phyloP scores from a whole-genome alignment of 306 rosid species.

The Lathyrus oleraceus region DNA sequence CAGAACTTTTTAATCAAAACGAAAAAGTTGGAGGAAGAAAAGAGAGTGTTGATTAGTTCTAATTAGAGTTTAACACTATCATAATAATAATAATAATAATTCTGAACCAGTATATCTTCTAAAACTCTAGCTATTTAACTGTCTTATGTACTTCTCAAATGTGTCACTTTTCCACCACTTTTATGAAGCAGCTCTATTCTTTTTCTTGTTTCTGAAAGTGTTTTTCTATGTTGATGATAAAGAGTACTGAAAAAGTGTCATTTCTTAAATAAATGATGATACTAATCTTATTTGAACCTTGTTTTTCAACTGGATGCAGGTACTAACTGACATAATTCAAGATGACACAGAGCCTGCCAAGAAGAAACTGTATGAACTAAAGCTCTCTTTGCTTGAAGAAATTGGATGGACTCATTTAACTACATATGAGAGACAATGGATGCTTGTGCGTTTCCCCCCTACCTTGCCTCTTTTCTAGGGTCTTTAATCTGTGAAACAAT shows the following conservation, averaged over 20 bases:
- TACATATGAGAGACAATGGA: constrained; percentile 73
- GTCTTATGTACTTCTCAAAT: no score
- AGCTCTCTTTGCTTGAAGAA: constrained; percentile 75
- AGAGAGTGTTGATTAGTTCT: neutral
- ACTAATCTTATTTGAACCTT: constrained; percentile 14
- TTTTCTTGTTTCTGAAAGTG: neutral
- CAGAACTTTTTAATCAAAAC: no score
- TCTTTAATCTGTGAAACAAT: neutral
- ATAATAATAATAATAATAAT: no score
- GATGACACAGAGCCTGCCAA: constrained; percentile 62
- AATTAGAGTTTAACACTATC: neutral
- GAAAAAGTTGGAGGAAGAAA: neutral
- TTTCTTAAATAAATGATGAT: neutral
- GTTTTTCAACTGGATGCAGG: constrained; percentile 43
- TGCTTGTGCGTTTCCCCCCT: constrained; percentile 84
- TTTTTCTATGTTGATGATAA: neutral
- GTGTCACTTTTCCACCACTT: neutral
- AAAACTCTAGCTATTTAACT: neutral
- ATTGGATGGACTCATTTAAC: constrained; percentile 83
- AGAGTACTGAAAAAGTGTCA: constrained; percentile 3
- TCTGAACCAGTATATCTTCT: neutral
- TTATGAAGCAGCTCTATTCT: neutral
- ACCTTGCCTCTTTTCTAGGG: constrained; percentile 70
- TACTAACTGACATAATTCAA: constrained; percentile 68
- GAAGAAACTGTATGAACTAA: constrained; percentile 77